A percentile compares a stretch with the other conserved stretches of the same genome.
Evolutionary conservation across 2,329 filamentous ascomycete species (phyloP).

Genomic region (Arthrinium puccinioides): DNA sequence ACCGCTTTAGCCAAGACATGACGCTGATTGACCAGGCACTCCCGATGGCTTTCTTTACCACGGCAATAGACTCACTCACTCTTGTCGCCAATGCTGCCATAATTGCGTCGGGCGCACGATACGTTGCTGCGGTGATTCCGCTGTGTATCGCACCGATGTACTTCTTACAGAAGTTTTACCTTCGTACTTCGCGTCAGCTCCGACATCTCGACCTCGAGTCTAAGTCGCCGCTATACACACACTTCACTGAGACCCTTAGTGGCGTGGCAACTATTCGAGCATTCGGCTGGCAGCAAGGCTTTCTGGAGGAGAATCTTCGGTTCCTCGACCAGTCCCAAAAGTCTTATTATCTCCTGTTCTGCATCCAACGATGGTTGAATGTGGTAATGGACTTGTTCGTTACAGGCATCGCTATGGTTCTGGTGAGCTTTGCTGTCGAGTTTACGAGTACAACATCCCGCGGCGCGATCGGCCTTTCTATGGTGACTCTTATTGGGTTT

Average conservation of each 20-base stretch:
- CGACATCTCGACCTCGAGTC: slow-evolving; percentile 3
- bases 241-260: slow-evolving; percentile 35
- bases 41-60: not conserved
- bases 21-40: not conserved
- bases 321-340: slow-evolving; percentile 23
- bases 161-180: slow-evolving; percentile 4
- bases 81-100: not conserved
- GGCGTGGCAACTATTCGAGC: slow-evolving; percentile 37
- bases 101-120: not conserved
- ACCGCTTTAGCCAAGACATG: not conserved
- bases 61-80: not conserved
- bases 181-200: slow-evolving; percentile 3
- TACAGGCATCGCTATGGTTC: slow-evolving; percentile 24
- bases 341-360: not conserved
- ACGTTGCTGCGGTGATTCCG: not conserved
- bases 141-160: not conserved
- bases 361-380: not conserved
- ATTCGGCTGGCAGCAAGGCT: slow-evolving; percentile 32
- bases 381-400: slow-evolving; percentile 26
- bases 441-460: slow-evolving; percentile 20
- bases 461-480: slow-evolving; percentile 22
- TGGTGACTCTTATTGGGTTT: slow-evolving; percentile 20
- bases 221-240: slow-evolving; percentile 15
- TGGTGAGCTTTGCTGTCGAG: slow-evolving; percentile 27
- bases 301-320: slow-evolving; percentile 21